phyloP scores from a whole-genome alignment of 2,329 filamentous ascomycete genomes.

The Pyricularia pennisetigena region DNA sequence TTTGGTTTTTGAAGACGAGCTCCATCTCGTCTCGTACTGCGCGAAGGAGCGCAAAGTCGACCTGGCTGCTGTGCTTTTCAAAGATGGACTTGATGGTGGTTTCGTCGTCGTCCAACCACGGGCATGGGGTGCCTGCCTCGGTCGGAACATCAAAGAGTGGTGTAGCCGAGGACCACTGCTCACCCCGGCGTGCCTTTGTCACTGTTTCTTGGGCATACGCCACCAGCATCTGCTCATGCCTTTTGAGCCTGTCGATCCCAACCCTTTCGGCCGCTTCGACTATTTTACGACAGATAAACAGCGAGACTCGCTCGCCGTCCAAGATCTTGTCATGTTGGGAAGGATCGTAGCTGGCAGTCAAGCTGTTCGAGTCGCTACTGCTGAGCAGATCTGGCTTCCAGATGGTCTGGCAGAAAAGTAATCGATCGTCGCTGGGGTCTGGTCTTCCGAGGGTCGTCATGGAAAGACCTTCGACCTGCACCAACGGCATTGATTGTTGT shows the following conservation, averaged over 20 bases:
- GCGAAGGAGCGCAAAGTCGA: conserved; percentile 4
- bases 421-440: neutral
- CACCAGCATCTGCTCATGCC: neutral
- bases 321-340: neutral
- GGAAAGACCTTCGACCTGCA: conserved; percentile 1
- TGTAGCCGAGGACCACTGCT: neutral
- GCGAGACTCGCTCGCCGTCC: neutral
- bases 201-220: neutral
- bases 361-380: neutral
- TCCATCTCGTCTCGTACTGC: neutral
- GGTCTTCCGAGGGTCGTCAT: neutral
- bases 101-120: neutral
- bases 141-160: neutral
- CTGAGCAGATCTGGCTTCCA: conserved; percentile 4
- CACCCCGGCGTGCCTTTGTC: neutral
- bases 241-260: neutral
- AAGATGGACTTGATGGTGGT: neutral
- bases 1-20: conserved; percentile 3
- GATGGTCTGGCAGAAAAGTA: conserved; percentile 1
- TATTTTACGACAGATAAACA: neutral
- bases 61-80: neutral
- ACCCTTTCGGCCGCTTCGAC: neutral
- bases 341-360: neutral
- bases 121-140: neutral
- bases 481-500: neutral